Base-by-base conservation (phyloP, 176 grass and related monocot genomes). In the Paspalum vaginatum region DNA sequence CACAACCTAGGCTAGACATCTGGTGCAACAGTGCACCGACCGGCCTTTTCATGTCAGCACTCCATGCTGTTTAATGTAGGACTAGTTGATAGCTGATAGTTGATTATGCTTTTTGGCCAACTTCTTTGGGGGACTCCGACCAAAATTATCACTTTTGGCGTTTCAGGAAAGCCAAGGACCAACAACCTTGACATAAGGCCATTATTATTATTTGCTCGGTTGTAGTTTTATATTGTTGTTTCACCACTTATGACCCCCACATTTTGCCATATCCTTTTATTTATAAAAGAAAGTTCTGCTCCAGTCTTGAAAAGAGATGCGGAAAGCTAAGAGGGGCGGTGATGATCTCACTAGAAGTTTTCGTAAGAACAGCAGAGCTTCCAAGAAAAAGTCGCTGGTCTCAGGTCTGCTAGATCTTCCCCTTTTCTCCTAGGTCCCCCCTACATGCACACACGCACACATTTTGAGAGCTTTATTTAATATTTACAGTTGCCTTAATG, bases 241-340 rank as follows among this genome's bases (percentile, higher is more conserved):
- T 12, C 20, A 66, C 2, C 43, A 9, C 4, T 43, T 66, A 21
- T 21, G 39, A 43, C 32, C 16, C 9, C 20, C 39, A n/a, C n/a
- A n/a, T n/a, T n/a, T n/a, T n/a, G n/a, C n/a, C n/a, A n/a, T n/a
- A n/a, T n/a, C n/a, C n/a, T n/a, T n/a, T n/a, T 64, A 40, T 64
- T 64, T 68, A 3, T 6, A 64, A 39, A 64, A 38, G 5, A 39
- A 39, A 12, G 39, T 65, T 78, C 26, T 7, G 22, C 45, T 78
- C n/a, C 26, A 78, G 18, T 41, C 11, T 52, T 79, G 60, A 12
- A 25, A 15, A 79, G 24, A 32, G 47, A 79, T 65, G 76, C 27
- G 5, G 26, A 65, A 41, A 53, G 10, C 27, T 41, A 66, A 78
- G 46, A 65, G 46, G 20, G 61, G 61, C 0, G 11, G 46, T 39